phyloP scores from a whole-genome alignment of 306 rosid species.

The Trifolium pratense region DNA sequence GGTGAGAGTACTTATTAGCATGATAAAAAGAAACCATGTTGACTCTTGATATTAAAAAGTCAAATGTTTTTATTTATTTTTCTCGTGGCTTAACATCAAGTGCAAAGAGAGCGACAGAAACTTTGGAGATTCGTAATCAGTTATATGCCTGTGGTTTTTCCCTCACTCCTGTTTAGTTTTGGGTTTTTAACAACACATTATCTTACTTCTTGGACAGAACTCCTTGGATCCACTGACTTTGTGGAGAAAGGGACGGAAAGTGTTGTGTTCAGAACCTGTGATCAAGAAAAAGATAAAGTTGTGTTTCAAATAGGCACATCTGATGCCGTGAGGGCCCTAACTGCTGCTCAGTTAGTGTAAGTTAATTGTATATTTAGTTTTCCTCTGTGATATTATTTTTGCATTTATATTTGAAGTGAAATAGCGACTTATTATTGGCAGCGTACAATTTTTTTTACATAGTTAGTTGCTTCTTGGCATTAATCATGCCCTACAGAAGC shows the following conservation, averaged over 20 bases:
- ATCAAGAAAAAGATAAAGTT: constrained; percentile 68
- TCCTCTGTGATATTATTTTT: constrained; percentile 6
- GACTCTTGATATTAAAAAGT: constrained; percentile 30
- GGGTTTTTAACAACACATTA: neutral
- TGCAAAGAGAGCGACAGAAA: constrained; percentile 1
- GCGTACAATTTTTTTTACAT: neutral
- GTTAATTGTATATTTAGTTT: constrained; percentile 40
- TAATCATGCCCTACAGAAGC: constrained; percentile 15
- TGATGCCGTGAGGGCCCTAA: constrained; percentile 78
- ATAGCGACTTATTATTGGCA: constrained; percentile 14
- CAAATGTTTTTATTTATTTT: constrained; percentile 10
- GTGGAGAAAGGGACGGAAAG: constrained; percentile 78
- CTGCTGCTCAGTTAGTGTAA: constrained; percentile 85
- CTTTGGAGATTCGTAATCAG: constrained; percentile 8
- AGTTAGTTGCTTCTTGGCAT: neutral
- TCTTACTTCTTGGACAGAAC: constrained; percentile 48
- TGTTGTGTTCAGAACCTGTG: constrained; percentile 88
- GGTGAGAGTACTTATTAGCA: neutral
- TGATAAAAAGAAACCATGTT: constrained; percentile 19
- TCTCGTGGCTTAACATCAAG: constrained; percentile 9
- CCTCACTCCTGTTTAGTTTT: constrained; percentile 19
- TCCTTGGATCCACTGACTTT: constrained; percentile 71
- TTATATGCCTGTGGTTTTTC: constrained; percentile 14
- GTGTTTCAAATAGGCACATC: constrained; percentile 95
- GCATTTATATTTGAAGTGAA: constrained; percentile 12